These are phyloP conservation scores for Zygosaccharomyces kombuchaensis DNA, from an alignment of 805 yeast species.

Conservation along the genomic window DNA sequence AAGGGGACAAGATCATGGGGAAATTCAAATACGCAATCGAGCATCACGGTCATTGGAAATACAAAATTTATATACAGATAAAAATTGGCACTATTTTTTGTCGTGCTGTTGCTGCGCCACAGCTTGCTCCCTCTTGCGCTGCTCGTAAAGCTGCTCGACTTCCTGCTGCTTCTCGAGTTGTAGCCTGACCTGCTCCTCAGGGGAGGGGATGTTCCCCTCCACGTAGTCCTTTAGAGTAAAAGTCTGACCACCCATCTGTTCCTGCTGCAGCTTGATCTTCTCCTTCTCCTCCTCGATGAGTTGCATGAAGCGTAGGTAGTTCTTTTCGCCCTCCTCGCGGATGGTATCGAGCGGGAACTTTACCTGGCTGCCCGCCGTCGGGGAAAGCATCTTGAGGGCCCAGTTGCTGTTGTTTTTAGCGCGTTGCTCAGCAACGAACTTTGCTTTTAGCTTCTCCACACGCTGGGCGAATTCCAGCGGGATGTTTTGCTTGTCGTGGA, in stretches of 20 bases:
- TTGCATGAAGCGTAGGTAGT: conserved; percentile 77
- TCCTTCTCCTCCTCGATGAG: conserved; percentile 80
- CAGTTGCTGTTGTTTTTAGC: conserved; percentile 44
- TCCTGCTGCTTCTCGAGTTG: conserved; percentile 43
- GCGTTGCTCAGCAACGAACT: conserved; percentile 56
- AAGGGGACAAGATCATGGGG: too few relatives aligned
- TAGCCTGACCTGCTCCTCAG: conserved; percentile 54
- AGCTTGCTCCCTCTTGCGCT: conserved; percentile 23
- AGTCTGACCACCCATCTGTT: conserved; percentile 76
- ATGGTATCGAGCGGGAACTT: conserved; percentile 75
- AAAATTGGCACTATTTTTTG: conserved; percentile 7
- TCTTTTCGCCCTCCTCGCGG: conserved; percentile 89
- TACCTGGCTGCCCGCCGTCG: conserved; percentile 29
- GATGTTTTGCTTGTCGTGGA: conserved; percentile 58
- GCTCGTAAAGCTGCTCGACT: conserved; percentile 33
- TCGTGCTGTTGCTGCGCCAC: conserved; percentile 9
- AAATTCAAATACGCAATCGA: not conserved
- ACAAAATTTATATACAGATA: conserved; percentile 5
- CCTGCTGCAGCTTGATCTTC: conserved; percentile 59
- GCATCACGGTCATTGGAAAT: conserved; percentile 1
- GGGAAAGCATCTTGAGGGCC: conserved; percentile 54
- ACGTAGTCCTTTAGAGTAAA: conserved; percentile 80
- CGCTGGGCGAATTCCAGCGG: conserved; percentile 77
- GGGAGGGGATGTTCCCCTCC: conserved; percentile 75
- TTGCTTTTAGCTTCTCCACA: conserved; percentile 68